phyloP scores from a whole-genome alignment of 2,329 filamentous ascomycete genomes.

The Aspergillus tamarii region DNA sequence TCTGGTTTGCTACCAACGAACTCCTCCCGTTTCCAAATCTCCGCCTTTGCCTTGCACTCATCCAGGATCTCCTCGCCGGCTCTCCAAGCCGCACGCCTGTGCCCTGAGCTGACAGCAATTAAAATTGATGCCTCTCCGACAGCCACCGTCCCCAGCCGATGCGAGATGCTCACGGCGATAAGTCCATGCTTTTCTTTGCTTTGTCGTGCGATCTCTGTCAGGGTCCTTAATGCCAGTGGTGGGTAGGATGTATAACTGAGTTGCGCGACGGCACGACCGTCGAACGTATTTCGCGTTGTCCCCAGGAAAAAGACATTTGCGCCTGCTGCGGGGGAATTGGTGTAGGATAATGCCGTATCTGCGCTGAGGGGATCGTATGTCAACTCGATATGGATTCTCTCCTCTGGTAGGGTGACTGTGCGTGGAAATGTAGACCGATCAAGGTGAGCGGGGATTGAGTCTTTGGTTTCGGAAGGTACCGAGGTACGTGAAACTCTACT shows the following conservation, averaged over 20 bases:
- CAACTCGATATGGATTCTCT: constrained; percentile 47
- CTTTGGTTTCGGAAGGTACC: background rate
- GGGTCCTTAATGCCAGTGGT: constrained; percentile 45
- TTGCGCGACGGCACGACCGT: constrained; percentile 43
- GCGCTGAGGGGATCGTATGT: constrained; percentile 46
- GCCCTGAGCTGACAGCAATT: constrained; percentile 81
- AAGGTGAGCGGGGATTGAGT: constrained; percentile 33
- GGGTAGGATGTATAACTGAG: constrained; percentile 51
- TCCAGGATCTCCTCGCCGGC: constrained; percentile 90
- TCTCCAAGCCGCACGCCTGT: constrained; percentile 81
- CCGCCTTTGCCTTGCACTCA: constrained; percentile 80
- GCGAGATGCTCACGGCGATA: constrained; percentile 75
- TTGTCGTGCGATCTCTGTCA: constrained; percentile 42
- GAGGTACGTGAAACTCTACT: background rate
- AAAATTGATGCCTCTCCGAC: constrained; percentile 90
- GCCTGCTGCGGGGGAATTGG: constrained; percentile 46
- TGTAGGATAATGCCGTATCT: constrained; percentile 35
- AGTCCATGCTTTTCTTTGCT: constrained; percentile 64
- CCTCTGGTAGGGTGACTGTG: constrained; percentile 30
- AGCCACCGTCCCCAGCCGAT: constrained; percentile 82
- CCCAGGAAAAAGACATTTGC: constrained; percentile 52
- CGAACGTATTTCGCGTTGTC: constrained; percentile 50
- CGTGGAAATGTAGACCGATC: constrained; percentile 47
- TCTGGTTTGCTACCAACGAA: constrained; percentile 66
- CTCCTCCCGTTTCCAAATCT: constrained; percentile 94